Evolutionary conservation across 177 flowering plant genomes (phyloP), one percentile per base, ranked within the genome.

Genomic region (Tripterygium wilfordii): DNA sequence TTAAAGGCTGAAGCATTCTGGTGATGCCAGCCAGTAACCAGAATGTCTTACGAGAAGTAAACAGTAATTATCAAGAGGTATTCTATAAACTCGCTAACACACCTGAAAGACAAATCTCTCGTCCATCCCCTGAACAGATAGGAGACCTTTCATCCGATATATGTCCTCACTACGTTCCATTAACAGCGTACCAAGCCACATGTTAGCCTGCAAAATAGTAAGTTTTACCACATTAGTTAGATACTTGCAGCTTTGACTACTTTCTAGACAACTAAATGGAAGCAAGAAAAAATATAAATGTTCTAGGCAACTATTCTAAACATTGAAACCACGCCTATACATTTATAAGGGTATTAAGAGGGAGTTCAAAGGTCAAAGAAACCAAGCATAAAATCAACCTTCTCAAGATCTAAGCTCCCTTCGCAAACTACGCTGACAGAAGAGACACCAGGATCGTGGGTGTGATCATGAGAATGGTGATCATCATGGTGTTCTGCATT

Each of bases 81-180:
- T n/a, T n/a, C n/a, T n/a, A n/a, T n/a, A n/a, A n/a, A n/a, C n/a
- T n/a, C n/a, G n/a, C n/a, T n/a, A n/a, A n/a, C 36, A 15, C 43
- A 88, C 96, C 95, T 88, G 96, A 57, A 92, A 92, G 27, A 92
- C 96, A 57, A 88, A 92, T 78, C 99, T 80, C 68, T 92, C 95
- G 32, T 77, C 43, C 99, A 92, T 88, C 18, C 95, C 96, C 53
- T 79, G 67, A 28, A 92, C 88, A 27, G 96, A 88, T 36, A 92
- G 64, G 31, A 92, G 85, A 53, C 96, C 99, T 62, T 92, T 92
- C 99, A 88, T 88, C 28, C 96, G 67, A 55, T 92, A 92, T 53
- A 92, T 92, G 61, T 92, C 96, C 32, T 92, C 96, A 53, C 96
- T 88, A 8, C 76, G 70, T 46, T 92, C 96, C 74, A 88, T 10